Base-by-base conservation (phyloP, 108 stramenopile species). In the Nitzschia inconspicua region DNA sequence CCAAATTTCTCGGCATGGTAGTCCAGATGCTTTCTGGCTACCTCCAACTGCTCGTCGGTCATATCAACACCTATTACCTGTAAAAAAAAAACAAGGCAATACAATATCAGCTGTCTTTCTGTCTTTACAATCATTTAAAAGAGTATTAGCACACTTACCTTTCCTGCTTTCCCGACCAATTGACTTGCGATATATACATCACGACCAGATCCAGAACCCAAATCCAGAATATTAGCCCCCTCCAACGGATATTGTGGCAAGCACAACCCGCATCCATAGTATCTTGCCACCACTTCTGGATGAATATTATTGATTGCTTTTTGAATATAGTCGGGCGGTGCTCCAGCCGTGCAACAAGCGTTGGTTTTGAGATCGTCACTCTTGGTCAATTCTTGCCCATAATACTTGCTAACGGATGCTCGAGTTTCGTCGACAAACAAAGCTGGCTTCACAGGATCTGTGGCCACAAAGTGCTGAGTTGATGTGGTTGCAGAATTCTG, bases 31-130 rank as follows among this genome's bases (percentile, higher is more conserved):
- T 82, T 81, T 27, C 48, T 78, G 13, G 97, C 97, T 11, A 92
- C 89, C 9, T 88, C 79, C 44, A 98, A 73, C 72, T 97, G 96
- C 77, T 94, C 97, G 34, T 77, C 70, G 23, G 97, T 98, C 97
- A 98, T 98, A 65, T 98, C 97, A n/a, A 98, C 96, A 6, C 97
- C 97, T 43, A 95, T 86, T 10, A 98, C 97, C 55, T 37, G 32
- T 8, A 39, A 40, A 14, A 19, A 40, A 8, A 56, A 56, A 56
- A 27, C 20, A 0, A 55, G 28, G 22, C 9, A 30, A 51, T 30
- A 51, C 27, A 20, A 11, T 51, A 8, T 16, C 24, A 20, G 13
- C 8, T 16, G 28, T 51, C 10, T 24, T 30, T 51, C 0, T 27
- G 11, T 11, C 29, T 27, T 46, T 46, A 18, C 11, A 8, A 37